phyloP scores from a whole-genome alignment of 768 basidiomycete species.

The Neoboletus brunneissimus region DNA sequence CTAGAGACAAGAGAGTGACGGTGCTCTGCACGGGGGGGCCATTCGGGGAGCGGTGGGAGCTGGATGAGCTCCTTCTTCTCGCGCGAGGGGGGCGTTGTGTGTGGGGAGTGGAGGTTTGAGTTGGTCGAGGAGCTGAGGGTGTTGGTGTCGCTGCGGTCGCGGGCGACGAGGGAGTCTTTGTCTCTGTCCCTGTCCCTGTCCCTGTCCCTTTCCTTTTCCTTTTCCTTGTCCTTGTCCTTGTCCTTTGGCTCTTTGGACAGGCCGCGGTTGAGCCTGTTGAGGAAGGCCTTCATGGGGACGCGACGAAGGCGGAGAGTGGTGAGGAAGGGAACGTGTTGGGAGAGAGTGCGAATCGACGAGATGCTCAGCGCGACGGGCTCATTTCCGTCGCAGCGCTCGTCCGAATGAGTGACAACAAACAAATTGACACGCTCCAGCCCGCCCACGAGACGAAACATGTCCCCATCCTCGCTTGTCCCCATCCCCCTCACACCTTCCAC shows the following conservation, averaged over 20 bases:
- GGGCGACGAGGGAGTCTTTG: constrained; percentile 28
- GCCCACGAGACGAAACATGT: constrained; percentile 68
- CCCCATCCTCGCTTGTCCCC: constrained; percentile 40
- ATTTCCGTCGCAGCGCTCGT: constrained; percentile 20
- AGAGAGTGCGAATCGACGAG: constrained; percentile 7
- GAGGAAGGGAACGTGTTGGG: not conserved
- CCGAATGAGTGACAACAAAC: not conserved
- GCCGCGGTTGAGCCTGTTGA: constrained; percentile 69
- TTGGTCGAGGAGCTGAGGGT: constrained; percentile 29
- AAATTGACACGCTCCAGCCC: constrained; percentile 31
- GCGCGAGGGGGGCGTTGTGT: constrained; percentile 35
- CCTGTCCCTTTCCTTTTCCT: constrained; percentile 33
- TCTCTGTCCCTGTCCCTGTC: constrained; percentile 27
- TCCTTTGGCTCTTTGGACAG: constrained; percentile 52
- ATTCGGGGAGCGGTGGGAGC: constrained; percentile 59
- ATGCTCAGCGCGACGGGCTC: constrained; percentile 16
- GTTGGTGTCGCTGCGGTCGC: constrained; percentile 34
- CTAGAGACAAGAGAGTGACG: constrained; percentile 19
- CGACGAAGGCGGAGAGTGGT: not conserved
- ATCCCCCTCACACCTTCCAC: no score
- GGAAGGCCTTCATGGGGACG: constrained; percentile 75
- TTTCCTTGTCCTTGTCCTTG: constrained; percentile 53
- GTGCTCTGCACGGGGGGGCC: constrained; percentile 53
- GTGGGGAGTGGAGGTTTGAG: constrained; percentile 24
- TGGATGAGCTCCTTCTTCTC: constrained; percentile 55